Evolutionary conservation across 2,329 filamentous ascomycete genomes (phyloP), one percentile per base, ranked within the genome.

Genomic region (Aspergillus transmontanensis): DNA sequence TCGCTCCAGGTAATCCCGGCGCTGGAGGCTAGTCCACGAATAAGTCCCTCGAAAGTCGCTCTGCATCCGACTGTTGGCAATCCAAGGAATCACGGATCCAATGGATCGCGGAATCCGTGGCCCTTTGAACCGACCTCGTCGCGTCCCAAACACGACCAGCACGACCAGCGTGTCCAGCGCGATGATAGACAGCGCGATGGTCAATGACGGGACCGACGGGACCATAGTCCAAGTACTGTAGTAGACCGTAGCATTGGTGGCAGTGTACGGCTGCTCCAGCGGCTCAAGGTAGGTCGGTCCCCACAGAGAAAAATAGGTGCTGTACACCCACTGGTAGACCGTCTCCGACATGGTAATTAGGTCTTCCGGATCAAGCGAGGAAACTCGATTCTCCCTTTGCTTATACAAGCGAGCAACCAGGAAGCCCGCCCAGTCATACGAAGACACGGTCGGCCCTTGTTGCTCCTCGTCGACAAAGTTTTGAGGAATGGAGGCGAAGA

Each of bases 261-360:
- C 75, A 2, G 43, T 26, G 2, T 66, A 34, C 0, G 68, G 67
- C 0, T 70, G n/a, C 10, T 61, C 23, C 10, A 76, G 59, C 5
- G 69, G 68, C 32, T 74, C 59, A 0, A 76, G 73, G 46, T 76
- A 76, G 23, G 72, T 71, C 9, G 72, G 65, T 9, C 71, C 70
- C 74, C 74, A 76, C n/a, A 76, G 66, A 1, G 74, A 73, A 55
- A 76, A 76, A 55, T 76, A 76, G 14, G 75, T 76, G 51, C 71
- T 71, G 56, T 75, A 76, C 1, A 76, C 75, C 74, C 74, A 76
- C 58, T 75, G 72, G 46, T 76, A 76, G 9, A 76, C 73, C 5
- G 59, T 67, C 43, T 69, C 69, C 12, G 73, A 75, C 26, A 75
- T 61, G 12, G 66, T 51, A 5, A 68, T 73, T 48, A 76, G 53